Percentiles rank a stretch among this genome's conserved stretches.
Evolutionary conservation across 257 asterid species (phyloP).

Genomic region (Lavandula angustifolia): DNA sequence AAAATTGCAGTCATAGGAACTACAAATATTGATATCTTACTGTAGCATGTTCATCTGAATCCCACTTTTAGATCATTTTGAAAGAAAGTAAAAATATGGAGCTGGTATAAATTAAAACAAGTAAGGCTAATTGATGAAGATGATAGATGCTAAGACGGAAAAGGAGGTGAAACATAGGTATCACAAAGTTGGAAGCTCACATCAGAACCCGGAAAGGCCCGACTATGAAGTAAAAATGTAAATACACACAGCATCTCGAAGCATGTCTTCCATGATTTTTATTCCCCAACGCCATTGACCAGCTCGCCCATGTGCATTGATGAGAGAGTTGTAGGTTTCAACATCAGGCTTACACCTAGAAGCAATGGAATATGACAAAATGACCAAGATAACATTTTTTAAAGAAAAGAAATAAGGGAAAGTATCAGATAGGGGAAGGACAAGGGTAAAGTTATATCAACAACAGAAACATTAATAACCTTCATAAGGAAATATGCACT

Average conservation of each 20-base stretch:
- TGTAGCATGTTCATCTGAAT: neutral
- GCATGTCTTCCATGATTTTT: constrained; percentile 98
- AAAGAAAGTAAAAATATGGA: neutral
- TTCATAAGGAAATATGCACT: neutral
- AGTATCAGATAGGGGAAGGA: neutral
- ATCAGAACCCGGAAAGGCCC: constrained; percentile 55
- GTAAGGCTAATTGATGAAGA: neutral
- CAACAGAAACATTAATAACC: neutral
- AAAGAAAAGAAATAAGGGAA: no score
- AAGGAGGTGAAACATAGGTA: constrained; percentile 9
- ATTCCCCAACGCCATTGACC: constrained; percentile 98
- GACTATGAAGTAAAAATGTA: constrained; percentile 57
- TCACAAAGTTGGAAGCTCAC: constrained; percentile 58
- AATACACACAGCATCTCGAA: constrained; percentile 90
- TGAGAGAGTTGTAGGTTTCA: constrained; percentile 90
- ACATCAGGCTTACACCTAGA: constrained; percentile 93
- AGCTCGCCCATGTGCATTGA: constrained; percentile 88
- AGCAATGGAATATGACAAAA: constrained; percentile 33
- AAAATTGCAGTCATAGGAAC: constrained; percentile 5
- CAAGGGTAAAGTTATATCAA: neutral
- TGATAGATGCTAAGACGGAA: constrained; percentile 13
- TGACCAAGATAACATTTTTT: constrained; percentile 1
- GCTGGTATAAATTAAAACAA: constrained; percentile 6
- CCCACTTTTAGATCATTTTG: constrained; percentile 6
- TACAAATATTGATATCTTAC: neutral